Conservation (phyloP, 345 rosid species). For the Toxicodendron radicans region DNA sequence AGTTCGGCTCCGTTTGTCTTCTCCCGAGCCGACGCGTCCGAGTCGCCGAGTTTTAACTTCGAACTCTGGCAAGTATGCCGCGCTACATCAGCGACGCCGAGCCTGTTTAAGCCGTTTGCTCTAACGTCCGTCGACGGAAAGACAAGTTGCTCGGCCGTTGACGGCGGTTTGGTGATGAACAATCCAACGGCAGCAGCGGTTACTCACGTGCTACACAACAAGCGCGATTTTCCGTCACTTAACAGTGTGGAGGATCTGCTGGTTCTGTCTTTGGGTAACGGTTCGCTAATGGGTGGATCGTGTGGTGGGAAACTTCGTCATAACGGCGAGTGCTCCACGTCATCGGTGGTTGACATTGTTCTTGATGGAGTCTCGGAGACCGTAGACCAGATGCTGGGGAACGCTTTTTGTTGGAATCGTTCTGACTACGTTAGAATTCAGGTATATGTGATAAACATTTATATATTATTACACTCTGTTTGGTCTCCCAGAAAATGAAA, state of each 20-base stretch:
- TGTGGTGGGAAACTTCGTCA: conserved; percentile 31
- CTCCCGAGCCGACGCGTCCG: conserved; percentile 94
- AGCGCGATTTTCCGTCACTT: conserved; percentile 81
- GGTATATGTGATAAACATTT: conserved; percentile 32
- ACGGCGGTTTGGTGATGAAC: conserved; percentile 97
- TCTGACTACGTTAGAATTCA: conserved; percentile 93
- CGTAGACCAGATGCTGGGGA: conserved; percentile 92
- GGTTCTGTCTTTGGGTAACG: conserved; percentile 84
- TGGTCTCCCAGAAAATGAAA: conserved; percentile 20
- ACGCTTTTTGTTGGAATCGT: conserved; percentile 94
- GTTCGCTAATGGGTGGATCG: conserved; percentile 37
- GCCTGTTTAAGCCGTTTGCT: conserved; percentile 74
- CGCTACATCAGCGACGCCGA: conserved; percentile 87
- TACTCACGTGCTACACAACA: conserved; percentile 96
- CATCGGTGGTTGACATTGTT: conserved; percentile 69
- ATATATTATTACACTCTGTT: conserved; percentile 7
- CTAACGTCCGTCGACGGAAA: conserved; percentile 76
- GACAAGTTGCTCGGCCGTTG: conserved; percentile 76
- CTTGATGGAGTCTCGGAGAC: conserved; percentile 93
- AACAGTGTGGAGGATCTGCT: conserved; percentile 87
- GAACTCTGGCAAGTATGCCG: conserved; percentile 91
- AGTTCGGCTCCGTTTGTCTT: conserved; percentile 96
- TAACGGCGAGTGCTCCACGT: conserved; percentile 69
- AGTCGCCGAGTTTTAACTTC: conserved; percentile 87
- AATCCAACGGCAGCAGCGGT: conserved; percentile 94